Base-by-base conservation (phyloP, 2,329 filamentous ascomycete genomes). In the Lasiodiplodia citricola region DNA sequence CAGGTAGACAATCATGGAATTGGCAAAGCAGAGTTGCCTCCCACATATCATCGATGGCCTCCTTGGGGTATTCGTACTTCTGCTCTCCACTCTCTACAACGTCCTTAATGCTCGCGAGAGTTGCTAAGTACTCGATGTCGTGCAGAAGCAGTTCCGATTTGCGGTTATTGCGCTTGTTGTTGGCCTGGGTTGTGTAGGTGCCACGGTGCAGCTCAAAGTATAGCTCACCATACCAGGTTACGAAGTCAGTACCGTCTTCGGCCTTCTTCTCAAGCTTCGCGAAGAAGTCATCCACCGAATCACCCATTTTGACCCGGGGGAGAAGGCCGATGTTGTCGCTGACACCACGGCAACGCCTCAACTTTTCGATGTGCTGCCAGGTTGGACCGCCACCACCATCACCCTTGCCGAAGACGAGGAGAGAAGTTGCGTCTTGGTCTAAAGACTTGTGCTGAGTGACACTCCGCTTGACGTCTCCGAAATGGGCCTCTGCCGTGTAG, bases 201-300 rank as follows among this genome's bases (percentile, higher is more conserved):
- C 96, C 96, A 70, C 96, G 92, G 79, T 99, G 96, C 60, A 99
- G 87, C 81, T 99, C 96, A 79, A 99, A 97, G 82, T 99, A 99
- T 10, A 99, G 87, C 82, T 99, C 96, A 52, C 96, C 96, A 78
- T 97, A 97, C 96, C 96, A 99, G 1, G 96, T 98, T 28, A 94
- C 92, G 66, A 97, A 91, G 21, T 93, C 86, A 2, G 88, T 88
- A 23, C 87, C 87, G 23, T 85, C 80, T 37, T 84, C 83, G 35
- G 89, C 89, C 82, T 94, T 97, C 80, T 91, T 88, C 79, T 97
- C 91, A 3, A 99, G 84, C 64, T 87, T 87, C 73, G 92, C 92
- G 76, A 97, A 98, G 84, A 98, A 98, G 74, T 97, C 93, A 70
- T 99, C 95, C 18, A 97, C 96, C 1, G 92, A 94, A 66, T 90